A percentile compares a stretch with the other conserved stretches of the same genome.
Evolutionary conservation across 2,329 filamentous ascomycete species (phyloP).

Genomic region (Tolypocladium album): DNA sequence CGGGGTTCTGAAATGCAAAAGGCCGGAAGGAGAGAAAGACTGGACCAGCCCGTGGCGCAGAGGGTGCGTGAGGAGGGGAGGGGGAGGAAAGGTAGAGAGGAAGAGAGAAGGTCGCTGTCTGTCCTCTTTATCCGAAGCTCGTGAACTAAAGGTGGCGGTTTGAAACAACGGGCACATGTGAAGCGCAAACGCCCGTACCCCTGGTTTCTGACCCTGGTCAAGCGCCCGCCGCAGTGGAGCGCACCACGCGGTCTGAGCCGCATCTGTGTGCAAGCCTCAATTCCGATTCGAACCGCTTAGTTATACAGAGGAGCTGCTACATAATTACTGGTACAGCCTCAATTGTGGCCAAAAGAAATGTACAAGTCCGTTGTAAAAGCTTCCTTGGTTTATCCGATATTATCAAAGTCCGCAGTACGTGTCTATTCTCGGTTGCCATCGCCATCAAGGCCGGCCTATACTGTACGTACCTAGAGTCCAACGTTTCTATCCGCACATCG

Average conservation of each 20-base stretch:
- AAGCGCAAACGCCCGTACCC: not conserved
- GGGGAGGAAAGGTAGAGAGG: not conserved
- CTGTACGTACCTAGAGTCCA: too few species aligned
- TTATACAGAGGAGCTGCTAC: not conserved
- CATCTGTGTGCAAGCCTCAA: not conserved
- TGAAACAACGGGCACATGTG: not conserved
- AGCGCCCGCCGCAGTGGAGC: not conserved
- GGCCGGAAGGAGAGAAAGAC: not conserved
- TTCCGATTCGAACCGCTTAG: not conserved
- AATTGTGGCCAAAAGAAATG: not conserved
- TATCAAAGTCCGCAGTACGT: not conserved
- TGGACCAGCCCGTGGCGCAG: not conserved
- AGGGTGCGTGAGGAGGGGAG: not conserved
- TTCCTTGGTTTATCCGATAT: not conserved
- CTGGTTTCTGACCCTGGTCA: constrained; percentile 1
- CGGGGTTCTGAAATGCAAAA: not conserved
- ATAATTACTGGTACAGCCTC: not conserved
- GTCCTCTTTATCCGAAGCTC: not conserved
- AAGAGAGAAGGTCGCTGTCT: not conserved
- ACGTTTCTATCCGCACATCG: too few species aligned
- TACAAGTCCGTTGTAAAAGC: not conserved
- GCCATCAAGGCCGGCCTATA: not conserved
- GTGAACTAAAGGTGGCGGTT: not conserved
- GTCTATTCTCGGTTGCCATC: not conserved
- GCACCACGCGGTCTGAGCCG: not conserved